A percentile compares a stretch with the other conserved stretches of the same genome.
These are phyloP conservation scores for Ogataea parapolymorpha DNA, from an alignment of 805 yeast species.

Conservation along the genomic window DNA sequence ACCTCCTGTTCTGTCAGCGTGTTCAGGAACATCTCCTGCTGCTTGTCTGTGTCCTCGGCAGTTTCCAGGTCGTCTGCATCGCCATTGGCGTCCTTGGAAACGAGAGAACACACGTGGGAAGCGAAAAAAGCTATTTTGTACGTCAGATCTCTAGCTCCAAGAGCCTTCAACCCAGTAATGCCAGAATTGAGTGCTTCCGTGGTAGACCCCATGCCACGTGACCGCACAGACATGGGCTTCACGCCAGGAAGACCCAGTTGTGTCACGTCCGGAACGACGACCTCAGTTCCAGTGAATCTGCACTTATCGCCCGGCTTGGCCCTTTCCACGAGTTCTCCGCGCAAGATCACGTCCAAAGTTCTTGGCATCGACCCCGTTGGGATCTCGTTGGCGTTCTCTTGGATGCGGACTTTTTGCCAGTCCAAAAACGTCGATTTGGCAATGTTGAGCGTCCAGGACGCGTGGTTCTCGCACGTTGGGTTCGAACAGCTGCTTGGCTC, in stretches of 20 bases:
- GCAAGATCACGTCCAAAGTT: slow-evolving; percentile 83
- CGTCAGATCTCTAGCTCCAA: slow-evolving; percentile 94
- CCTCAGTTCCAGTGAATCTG: slow-evolving; percentile 89
- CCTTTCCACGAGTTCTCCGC: slow-evolving; percentile 93
- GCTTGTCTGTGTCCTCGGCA: slow-evolving; percentile 52
- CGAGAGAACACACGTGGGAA: slow-evolving; percentile 75
- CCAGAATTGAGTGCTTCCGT: slow-evolving; percentile 75
- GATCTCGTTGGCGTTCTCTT: slow-evolving; percentile 93
- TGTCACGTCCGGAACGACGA: slow-evolving; percentile 90
- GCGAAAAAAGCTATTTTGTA: slow-evolving; percentile 90
- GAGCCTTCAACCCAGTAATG: slow-evolving; percentile 79
- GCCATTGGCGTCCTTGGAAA: slow-evolving; percentile 35
- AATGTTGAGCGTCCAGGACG: slow-evolving; percentile 80
- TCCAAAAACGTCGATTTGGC: slow-evolving; percentile 84
- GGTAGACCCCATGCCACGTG: slow-evolving; percentile 48
- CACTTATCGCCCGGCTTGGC: slow-evolving; percentile 98
- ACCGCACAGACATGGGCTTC: slow-evolving; percentile 74
- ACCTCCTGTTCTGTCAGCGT: slow-evolving; percentile 79
- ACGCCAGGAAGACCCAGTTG: slow-evolving; percentile 95
- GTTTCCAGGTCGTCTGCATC: slow-evolving; percentile 15
- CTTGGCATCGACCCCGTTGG: slow-evolving; percentile 99
- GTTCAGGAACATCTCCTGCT: slow-evolving; percentile 77
- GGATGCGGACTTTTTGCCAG: slow-evolving; percentile 95
- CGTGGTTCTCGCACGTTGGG: slow-evolving; percentile 82
- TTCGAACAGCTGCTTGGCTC: slow-evolving; percentile 92